phyloP scores from a whole-genome alignment of 2,329 filamentous ascomycete species.

The Phaeomoniella chlamydospora region DNA sequence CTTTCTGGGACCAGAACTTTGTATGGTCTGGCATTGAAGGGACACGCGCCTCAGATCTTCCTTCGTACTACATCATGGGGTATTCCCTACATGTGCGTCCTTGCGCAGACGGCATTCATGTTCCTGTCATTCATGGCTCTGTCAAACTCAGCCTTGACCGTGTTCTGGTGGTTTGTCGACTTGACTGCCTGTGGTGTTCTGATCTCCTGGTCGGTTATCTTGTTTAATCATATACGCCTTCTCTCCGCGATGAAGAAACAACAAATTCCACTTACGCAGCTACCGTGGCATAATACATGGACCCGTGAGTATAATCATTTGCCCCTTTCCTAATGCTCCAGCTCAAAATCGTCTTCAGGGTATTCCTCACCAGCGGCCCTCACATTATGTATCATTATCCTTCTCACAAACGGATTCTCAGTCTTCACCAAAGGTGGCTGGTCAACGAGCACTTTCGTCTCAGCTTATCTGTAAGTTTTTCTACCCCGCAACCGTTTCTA shows the following conservation, averaged over 20 bases:
- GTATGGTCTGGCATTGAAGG: constrained; percentile 21
- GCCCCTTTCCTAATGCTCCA: neutral
- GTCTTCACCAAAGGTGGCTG: constrained; percentile 48
- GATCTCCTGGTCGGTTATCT: constrained; percentile 47
- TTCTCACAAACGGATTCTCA: constrained; percentile 55
- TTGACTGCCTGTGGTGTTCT: constrained; percentile 49
- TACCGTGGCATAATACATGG: constrained; percentile 52
- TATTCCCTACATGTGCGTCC: constrained; percentile 10
- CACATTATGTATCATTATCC: constrained; percentile 44
- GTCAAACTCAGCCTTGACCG: constrained; percentile 37
- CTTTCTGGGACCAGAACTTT: constrained; percentile 21
- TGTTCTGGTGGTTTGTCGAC: constrained; percentile 52
- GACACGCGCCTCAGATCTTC: constrained; percentile 21
- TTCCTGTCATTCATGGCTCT: constrained; percentile 13
- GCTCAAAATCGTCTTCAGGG: constrained; percentile 19
- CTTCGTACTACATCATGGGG: constrained; percentile 11
- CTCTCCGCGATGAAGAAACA: constrained; percentile 40
- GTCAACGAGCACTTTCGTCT: constrained; percentile 42
- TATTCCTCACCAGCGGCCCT: constrained; percentile 49
- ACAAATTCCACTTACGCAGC: constrained; percentile 29
- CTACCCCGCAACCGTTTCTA: neutral
- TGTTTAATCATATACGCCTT: constrained; percentile 46
- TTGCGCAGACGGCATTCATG: constrained; percentile 10
- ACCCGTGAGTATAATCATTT: constrained; percentile 32
- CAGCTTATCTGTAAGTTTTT: constrained; percentile 45